Evolutionary conservation across 2,329 filamentous ascomycete species (phyloP), one percentile per base, ranked within the genome.

Genomic region (Aulographum hederae): DNA sequence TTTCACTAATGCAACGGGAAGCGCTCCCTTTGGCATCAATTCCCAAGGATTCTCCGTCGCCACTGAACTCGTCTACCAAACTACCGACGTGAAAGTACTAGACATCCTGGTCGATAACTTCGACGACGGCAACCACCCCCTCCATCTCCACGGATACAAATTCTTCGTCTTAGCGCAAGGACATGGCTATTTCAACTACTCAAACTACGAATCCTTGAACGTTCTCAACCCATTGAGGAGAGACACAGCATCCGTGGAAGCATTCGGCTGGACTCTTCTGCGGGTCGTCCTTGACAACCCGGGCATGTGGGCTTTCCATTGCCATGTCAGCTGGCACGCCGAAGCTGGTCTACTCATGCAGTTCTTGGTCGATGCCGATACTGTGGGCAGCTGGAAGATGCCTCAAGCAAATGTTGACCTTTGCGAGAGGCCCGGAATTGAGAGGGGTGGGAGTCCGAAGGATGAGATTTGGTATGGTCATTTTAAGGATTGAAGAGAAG

Each of bases 261-360:
- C 57, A 0, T 69, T 63, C 32, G 64, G 62, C 1, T 71, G 65
- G 65, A 51, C 59, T 2, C 41, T 66, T n/a, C 45, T 73, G 10
- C 51, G 67, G 33, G 58, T 71, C 11, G 52, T 67, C 3, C 56
- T 67, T 0, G 66, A 72, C 36, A 72, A 70, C 41, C 60, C 67
- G 0, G 68, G 68, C 1, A 39, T 66, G 2, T 72, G 68, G 67
- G 56, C 63, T 0, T 59, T 72, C 15, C 67, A 71, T 43, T 72
- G 67, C 39, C 67, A 72, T 39, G 61, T 69, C 35, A 52, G 56
- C 0, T 73, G 68, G 68, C 68, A 73, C 41, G 55, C 58, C 0
- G 65, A 69, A 39, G 61, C 66, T 2, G 67, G 68, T 2, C 57
- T 72, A 53, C 36, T 63, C 19, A 73, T 74, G 69, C 65, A 71